Percentiles rank a stretch among this genome's conserved stretches.
Evolutionary conservation across 2,329 filamentous ascomycete genomes (phyloP).

Genomic region (Fonsecaea monophora): DNA sequence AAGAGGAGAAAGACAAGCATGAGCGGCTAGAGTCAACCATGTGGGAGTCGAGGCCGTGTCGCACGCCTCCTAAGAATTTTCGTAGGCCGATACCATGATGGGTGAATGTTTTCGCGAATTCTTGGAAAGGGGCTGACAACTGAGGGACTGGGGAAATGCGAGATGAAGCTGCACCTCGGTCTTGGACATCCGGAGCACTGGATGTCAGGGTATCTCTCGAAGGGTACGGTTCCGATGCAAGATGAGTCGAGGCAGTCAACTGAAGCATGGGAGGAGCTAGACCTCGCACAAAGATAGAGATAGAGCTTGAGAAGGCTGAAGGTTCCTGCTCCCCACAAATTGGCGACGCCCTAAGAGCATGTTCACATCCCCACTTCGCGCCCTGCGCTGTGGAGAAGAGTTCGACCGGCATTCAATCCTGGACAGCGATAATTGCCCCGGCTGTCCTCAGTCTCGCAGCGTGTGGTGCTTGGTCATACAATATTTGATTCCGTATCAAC

Average conservation of each 20-base stretch:
- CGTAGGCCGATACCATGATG: conserved; percentile 21
- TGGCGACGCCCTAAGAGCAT: conserved; percentile 4
- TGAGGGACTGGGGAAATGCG: background rate
- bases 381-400: conserved; percentile 6
- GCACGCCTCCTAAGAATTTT: conserved; percentile 15
- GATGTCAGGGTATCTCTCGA: background rate
- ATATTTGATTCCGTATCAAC: background rate
- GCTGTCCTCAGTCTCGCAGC: background rate
- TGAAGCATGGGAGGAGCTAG: background rate
- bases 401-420: background rate
- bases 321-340: background rate
- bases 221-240: conserved; percentile 6
- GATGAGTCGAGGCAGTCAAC: conserved; percentile 2
- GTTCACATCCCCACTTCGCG: background rate
- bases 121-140: background rate
- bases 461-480: background rate
- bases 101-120: conserved; percentile 29
- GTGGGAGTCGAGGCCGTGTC: conserved; percentile 3
- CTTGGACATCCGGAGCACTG: background rate
- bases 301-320: conserved; percentile 12
- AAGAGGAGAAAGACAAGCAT: conserved; percentile 5
- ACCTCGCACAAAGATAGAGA: background rate
- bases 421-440: background rate
- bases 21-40: conserved; percentile 9
- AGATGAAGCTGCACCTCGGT: conserved; percentile 5